Conservation (phyloP, 345 rosid species). For the Acer campestre region DNA sequence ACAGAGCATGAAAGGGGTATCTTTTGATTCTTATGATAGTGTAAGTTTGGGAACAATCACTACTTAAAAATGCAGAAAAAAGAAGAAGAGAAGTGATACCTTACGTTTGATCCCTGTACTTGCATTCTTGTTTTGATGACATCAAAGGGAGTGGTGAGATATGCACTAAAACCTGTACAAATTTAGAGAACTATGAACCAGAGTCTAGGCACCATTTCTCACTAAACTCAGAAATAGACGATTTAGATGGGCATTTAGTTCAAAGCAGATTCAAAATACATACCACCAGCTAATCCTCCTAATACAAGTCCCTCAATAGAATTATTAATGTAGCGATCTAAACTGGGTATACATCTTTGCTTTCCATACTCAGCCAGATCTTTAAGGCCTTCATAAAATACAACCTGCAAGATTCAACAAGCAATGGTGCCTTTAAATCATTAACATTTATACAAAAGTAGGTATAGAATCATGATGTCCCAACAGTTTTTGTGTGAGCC, state of each 20-base stretch:
- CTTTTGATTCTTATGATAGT: neutral
- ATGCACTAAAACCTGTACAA: conserved; percentile 78
- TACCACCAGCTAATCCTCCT: conserved; percentile 98
- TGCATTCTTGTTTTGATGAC: conserved; percentile 92
- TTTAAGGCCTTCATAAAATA: conserved; percentile 84
- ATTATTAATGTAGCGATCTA: conserved; percentile 44
- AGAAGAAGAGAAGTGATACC: conserved; percentile 39
- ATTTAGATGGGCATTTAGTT: neutral
- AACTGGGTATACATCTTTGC: conserved; percentile 50
- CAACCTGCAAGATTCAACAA: conserved; percentile 52
- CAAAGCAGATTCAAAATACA: conserved; percentile 29
- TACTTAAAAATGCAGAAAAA: neutral
- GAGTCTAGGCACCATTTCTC: neutral
- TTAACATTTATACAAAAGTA: neutral
- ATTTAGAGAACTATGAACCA: conserved; percentile 7
- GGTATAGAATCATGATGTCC: neutral
- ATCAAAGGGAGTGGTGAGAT: conserved; percentile 88
- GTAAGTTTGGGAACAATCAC: neutral
- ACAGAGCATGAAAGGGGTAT: neutral
- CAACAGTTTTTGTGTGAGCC: neutral
- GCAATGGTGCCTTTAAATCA: neutral
- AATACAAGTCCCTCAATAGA: conserved; percentile 77
- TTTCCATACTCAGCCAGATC: conserved; percentile 60
- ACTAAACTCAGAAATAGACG: conserved; percentile 7
- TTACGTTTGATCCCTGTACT: conserved; percentile 79